A percentile compares a stretch with the other conserved stretches of the same genome.
Conservation (phyloP, 1,284 basidiomycete species). For the Cryptococcus deneoformans region DNA sequence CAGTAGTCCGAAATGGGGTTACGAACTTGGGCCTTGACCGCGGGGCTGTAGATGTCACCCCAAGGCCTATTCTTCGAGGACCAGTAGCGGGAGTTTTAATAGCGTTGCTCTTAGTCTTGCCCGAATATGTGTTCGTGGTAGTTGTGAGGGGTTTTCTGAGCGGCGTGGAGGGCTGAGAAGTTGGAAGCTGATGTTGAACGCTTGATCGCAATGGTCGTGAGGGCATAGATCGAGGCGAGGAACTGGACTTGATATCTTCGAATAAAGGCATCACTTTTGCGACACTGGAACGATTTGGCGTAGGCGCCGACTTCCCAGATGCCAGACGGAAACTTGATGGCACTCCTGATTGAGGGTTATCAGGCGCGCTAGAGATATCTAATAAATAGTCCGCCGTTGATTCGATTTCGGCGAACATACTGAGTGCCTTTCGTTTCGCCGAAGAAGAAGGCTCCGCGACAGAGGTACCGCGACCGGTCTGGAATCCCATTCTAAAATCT, state of each 20-base stretch:
- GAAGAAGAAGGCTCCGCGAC: slow-evolving; percentile 17
- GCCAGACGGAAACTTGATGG: slow-evolving; percentile 8
- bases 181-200: neutral
- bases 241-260: neutral
- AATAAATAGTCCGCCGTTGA: no score
- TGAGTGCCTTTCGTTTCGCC: slow-evolving; percentile 4
- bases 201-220: neutral
- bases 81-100: slow-evolving; percentile 30
- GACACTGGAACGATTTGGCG: slow-evolving; percentile 1
- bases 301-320: slow-evolving; percentile 7
- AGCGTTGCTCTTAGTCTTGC: slow-evolving; percentile 17
- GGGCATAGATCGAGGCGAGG: neutral
- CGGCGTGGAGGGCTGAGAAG: slow-evolving; percentile 12
- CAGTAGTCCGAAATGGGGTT: slow-evolving; percentile 42
- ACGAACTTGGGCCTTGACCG: slow-evolving; percentile 28
- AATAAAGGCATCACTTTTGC: slow-evolving; percentile 3
- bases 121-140: slow-evolving; percentile 28
- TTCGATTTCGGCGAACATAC: neutral
- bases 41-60: slow-evolving; percentile 24
- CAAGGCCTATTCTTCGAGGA: slow-evolving; percentile 40
- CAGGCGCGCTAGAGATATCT: no score
- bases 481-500: slow-evolving; percentile 10
- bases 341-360: slow-evolving; percentile 42
- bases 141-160: slow-evolving; percentile 24
- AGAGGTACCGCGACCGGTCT: slow-evolving; percentile 14